phyloP scores from a whole-genome alignment of 2,329 filamentous ascomycete genomes.

The Sporothrix luriei region DNA sequence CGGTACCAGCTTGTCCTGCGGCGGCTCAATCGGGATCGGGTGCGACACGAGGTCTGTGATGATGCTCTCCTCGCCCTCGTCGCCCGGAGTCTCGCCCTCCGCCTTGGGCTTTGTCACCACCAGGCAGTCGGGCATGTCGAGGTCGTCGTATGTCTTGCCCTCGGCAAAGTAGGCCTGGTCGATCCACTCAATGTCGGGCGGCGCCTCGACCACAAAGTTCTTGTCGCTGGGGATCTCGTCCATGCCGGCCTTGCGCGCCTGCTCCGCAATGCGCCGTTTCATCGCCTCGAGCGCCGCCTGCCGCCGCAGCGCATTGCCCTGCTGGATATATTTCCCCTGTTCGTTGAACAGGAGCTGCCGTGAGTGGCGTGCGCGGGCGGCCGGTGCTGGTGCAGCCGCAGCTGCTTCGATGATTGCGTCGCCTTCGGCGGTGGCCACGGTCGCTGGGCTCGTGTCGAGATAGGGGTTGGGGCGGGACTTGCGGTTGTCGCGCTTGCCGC shows the following conservation, averaged over 20 bases:
- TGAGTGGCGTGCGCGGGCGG: slow-evolving; percentile 64
- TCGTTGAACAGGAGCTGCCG: slow-evolving; percentile 86
- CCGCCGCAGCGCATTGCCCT: slow-evolving; percentile 83
- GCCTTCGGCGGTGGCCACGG: slow-evolving; percentile 48
- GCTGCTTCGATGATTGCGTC: slow-evolving; percentile 69
- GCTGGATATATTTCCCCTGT: slow-evolving; percentile 95
- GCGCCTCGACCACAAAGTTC: slow-evolving; percentile 79
- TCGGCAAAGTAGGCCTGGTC: slow-evolving; percentile 79
- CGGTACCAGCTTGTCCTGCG: slow-evolving; percentile 81
- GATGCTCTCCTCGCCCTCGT: slow-evolving; percentile 74
- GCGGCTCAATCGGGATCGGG: slow-evolving; percentile 85
- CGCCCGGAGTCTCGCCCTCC: slow-evolving; percentile 7
- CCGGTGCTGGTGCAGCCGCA: slow-evolving; percentile 49
- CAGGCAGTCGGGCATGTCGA: slow-evolving; percentile 65
- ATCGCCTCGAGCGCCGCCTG: slow-evolving; percentile 90
- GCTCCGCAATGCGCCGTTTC: slow-evolving; percentile 88
- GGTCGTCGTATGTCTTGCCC: slow-evolving; percentile 71
- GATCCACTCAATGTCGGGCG: slow-evolving; percentile 96
- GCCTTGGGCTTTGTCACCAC: slow-evolving; percentile 46
- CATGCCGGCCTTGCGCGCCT: slow-evolving; percentile 85
- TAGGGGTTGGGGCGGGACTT: slow-evolving; percentile 67
- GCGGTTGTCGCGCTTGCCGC: slow-evolving; percentile 30
- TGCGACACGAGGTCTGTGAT: slow-evolving; percentile 92
- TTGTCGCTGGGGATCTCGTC: slow-evolving; percentile 92
- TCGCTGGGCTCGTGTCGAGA: slow-evolving; percentile 70